Base-by-base conservation (phyloP, 345 rosid genomes). In the Citrus unshiu region DNA sequence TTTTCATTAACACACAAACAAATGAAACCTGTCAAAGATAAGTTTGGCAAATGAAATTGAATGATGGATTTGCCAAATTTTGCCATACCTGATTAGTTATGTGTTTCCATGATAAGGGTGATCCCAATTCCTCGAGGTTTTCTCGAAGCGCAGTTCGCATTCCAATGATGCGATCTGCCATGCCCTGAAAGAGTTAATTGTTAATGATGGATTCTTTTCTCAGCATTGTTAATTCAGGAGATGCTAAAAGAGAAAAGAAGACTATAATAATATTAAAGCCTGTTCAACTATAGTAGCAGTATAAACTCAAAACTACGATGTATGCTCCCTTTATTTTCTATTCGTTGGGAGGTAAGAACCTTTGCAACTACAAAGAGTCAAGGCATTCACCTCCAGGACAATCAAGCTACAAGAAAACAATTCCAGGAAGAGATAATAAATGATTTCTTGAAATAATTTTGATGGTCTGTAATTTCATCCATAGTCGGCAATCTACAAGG, bases 161-260 rank as follows among this genome's bases (percentile, higher is more conserved):
- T 57, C 95, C 90, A 51, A 95, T 95, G 68, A 95, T 95, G n/a
- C 99, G 91, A 79, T 93, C 95, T 64, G 99, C 99, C 99, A 95
- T 95, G 72, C 74, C 87, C 99, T 95, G 85, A 39, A 39, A 67
- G 27, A 59, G 19, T 29, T 68, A 46, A 58, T 71, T 18, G 46
- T 34, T 19, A 7, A 13, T 39, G 3, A 40, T 18, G 4, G 61
- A 49, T 79, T 70, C 34, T 76, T 66, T n/a, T 9, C 49, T 21
- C 14, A 37, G 2, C 2, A 61, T 8, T 6, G 5, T 7, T 60
- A 35, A 9, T 74, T 40, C 40, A 74, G 51, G 10, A 4, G 56
- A 71, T 54, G 3, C 14, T 58, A 21, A 13, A 73, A 57, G 7
- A 29, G 37, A 34, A n/a, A 74, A 40, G 24, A 13, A 60, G 39